These are phyloP conservation scores for Candida berthetii DNA, from an alignment of 805 yeast species.

Conservation along the genomic window DNA sequence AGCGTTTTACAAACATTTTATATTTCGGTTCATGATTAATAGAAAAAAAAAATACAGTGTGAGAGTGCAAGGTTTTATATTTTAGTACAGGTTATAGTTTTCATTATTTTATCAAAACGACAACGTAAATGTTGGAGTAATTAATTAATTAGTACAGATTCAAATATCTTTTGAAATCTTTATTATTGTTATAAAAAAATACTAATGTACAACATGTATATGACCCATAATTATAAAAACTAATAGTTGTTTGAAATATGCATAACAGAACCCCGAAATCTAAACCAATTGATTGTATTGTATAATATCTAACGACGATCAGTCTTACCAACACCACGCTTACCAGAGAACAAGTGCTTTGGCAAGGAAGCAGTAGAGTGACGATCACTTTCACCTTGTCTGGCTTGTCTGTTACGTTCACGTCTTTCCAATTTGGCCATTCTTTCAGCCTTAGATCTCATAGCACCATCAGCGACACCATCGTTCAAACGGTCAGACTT, in stretches of 20 bases:
- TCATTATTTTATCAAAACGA: too few species aligned
- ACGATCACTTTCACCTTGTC: constrained; percentile 95
- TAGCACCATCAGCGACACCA: constrained; percentile 78
- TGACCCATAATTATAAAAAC: not conserved
- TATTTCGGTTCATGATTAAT: too few species aligned
- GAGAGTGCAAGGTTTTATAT: too few species aligned
- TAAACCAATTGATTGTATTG: not conserved
- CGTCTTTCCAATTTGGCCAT: constrained; percentile 86
- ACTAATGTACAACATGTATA: too few species aligned
- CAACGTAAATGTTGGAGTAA: too few species aligned
- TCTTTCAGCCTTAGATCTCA: constrained; percentile 81
- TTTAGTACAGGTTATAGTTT: too few species aligned
- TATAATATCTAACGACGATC: constrained; percentile 70
- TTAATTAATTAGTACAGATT: too few species aligned
- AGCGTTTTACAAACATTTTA: too few species aligned
- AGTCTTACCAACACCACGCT: constrained; percentile 91
- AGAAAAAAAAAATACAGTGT: too few species aligned
- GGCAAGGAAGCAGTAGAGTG: constrained; percentile 81
- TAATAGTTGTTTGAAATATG: too few species aligned
- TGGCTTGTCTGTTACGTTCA: constrained; percentile 86
- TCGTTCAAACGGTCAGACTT: constrained; percentile 81
- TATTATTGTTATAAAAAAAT: too few species aligned
- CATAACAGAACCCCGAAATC: not conserved
- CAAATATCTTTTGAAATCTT: too few species aligned
- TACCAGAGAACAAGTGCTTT: constrained; percentile 93